phyloP scores from a whole-genome alignment of 2,329 filamentous ascomycete genomes.

The Aquanectria penicillioides region DNA sequence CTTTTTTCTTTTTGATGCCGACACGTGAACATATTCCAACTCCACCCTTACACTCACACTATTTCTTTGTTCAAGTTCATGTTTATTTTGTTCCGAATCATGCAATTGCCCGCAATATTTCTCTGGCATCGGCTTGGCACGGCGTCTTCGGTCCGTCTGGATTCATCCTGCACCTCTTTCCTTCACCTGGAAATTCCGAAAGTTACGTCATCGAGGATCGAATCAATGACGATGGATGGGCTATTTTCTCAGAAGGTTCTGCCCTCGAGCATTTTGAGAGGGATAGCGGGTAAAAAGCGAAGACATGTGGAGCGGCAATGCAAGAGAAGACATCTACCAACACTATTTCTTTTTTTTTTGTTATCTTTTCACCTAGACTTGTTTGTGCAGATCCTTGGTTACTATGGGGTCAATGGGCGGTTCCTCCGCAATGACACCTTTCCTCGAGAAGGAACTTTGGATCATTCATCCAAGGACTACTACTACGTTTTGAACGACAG shows the following conservation, averaged over 20 bases:
- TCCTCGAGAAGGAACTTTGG: constrained; percentile 45
- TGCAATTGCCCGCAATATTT: constrained; percentile 42
- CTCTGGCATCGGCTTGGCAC: constrained; percentile 40
- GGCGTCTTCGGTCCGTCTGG: constrained; percentile 44
- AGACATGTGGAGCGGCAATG: constrained; percentile 18
- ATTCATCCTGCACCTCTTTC: constrained; percentile 41
- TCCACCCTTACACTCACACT: constrained; percentile 34
- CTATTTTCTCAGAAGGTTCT: constrained; percentile 8
- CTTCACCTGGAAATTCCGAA: constrained; percentile 28
- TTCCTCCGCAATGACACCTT: constrained; percentile 40
- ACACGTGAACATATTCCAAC: constrained; percentile 41
- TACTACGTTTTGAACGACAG: constrained; percentile 48
- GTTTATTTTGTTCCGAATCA: constrained; percentile 44
- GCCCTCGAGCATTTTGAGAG: neutral
- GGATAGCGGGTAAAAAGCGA: constrained; percentile 12
- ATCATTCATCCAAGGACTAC: constrained; percentile 47
- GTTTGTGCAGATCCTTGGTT: constrained; percentile 44
- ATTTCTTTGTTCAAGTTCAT: constrained; percentile 45
- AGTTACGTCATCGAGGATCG: constrained; percentile 19
- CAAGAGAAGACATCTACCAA: constrained; percentile 39
- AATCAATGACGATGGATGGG: constrained; percentile 6
- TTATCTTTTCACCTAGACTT: constrained; percentile 44
- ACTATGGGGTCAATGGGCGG: constrained; percentile 40
- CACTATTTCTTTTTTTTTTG: constrained; percentile 37
- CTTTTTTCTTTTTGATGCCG: constrained; percentile 42